A percentile compares a stretch with the other conserved stretches of the same genome.
These are phyloP conservation scores for Cryptococcus floricola DNA, from an alignment of 1,284 basidiomycete species.

Conservation along the genomic window DNA sequence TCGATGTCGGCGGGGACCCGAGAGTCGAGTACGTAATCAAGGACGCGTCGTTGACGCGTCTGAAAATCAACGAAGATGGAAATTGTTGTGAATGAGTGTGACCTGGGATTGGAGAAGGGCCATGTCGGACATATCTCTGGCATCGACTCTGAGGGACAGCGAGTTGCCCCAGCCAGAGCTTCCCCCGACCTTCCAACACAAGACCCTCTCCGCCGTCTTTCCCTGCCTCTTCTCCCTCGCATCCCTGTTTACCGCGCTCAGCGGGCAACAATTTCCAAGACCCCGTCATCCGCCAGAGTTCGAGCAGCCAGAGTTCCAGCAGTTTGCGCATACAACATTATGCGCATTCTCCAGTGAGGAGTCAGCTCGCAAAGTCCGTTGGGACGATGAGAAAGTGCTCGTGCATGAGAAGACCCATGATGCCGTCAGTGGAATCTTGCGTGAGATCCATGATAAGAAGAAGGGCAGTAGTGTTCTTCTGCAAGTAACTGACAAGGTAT, in stretches of 20 bases:
- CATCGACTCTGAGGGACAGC: too few relatives aligned
- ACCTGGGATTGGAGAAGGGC: too few relatives aligned
- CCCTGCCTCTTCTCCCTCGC: slow-evolving; percentile 22
- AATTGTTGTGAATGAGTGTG: too few relatives aligned
- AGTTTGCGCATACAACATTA: slow-evolving; percentile 19
- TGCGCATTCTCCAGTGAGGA: slow-evolving; percentile 15
- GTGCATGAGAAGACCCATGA: slow-evolving; percentile 22
- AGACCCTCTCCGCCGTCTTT: slow-evolving; percentile 43
- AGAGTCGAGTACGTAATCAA: too few relatives aligned
- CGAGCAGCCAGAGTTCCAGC: slow-evolving; percentile 14
- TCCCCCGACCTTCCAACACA: slow-evolving; percentile 20
- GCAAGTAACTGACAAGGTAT: slow-evolving; percentile 20
- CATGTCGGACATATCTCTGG: too few relatives aligned
- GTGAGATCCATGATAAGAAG: not conserved
- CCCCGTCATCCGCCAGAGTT: slow-evolving; percentile 26
- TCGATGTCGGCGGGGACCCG: too few relatives aligned
- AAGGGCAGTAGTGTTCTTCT: slow-evolving; percentile 10
- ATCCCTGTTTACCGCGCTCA: slow-evolving; percentile 8
- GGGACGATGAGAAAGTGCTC: not conserved
- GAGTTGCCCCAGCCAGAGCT: too few relatives aligned
- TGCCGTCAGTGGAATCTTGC: slow-evolving; percentile 24
- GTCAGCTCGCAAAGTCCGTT: not conserved
- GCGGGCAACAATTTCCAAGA: slow-evolving; percentile 7
- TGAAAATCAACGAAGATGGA: too few relatives aligned
- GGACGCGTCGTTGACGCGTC: too few relatives aligned